Conservation (phyloP, 2,329 filamentous ascomycete species). For the Epicoccum sorghinum region DNA sequence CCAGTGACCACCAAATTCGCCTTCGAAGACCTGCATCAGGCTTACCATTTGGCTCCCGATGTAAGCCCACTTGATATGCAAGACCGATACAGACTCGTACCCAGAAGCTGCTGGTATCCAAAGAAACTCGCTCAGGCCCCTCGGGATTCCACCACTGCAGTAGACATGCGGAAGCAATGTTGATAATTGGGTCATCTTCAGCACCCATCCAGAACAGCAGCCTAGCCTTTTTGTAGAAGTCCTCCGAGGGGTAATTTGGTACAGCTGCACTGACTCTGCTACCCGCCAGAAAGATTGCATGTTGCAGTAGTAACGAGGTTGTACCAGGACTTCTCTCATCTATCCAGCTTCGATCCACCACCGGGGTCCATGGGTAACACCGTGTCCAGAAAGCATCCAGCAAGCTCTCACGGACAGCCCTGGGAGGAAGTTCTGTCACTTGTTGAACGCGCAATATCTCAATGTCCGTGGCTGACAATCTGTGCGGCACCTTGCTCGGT, state of each 20-base stretch:
- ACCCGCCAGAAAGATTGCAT: constrained; percentile 51
- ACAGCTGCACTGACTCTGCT: constrained; percentile 49
- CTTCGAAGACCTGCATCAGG: constrained; percentile 46
- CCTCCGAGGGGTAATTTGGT: constrained; percentile 38
- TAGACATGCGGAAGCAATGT: constrained; percentile 47
- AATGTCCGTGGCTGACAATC: constrained; percentile 36
- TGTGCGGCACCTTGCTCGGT: constrained; percentile 36
- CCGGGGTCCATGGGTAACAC: constrained; percentile 52
- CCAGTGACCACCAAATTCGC: constrained; percentile 53
- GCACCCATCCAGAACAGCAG: constrained; percentile 44
- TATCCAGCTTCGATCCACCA: constrained; percentile 50
- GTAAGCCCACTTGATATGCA: constrained; percentile 54
- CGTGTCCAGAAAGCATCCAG: constrained; percentile 50
- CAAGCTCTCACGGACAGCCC: constrained; percentile 43
- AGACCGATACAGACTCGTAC: constrained; percentile 50
- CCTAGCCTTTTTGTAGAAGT: constrained; percentile 44
- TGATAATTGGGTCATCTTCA: constrained; percentile 49
- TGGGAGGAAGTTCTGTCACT: constrained; percentile 38
- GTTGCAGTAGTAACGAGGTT: constrained; percentile 38
- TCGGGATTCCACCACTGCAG: constrained; percentile 54
- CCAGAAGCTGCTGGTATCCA: constrained; percentile 55
- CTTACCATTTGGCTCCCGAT: constrained; percentile 48
- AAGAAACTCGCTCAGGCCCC: constrained; percentile 49
- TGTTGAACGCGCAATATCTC: constrained; percentile 37
- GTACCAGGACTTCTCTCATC: constrained; percentile 37